A percentile compares a stretch with the other conserved stretches of the same genome.
phyloP scores from a whole-genome alignment of 148 eudicot species.

The Vaccinium darrowii region DNA sequence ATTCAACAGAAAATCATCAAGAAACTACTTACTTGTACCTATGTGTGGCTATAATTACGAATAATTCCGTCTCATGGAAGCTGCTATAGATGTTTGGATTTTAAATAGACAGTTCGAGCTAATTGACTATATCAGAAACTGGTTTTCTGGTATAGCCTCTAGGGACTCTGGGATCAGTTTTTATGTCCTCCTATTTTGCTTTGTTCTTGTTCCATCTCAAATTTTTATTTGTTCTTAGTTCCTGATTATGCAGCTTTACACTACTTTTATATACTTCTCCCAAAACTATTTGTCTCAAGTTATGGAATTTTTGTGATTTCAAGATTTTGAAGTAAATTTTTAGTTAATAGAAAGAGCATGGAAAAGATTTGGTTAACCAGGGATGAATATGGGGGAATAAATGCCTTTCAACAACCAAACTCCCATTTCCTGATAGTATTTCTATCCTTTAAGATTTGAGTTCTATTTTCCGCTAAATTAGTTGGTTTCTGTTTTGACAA shows the following conservation, averaged over 20 bases:
- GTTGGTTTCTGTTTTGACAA: not conserved
- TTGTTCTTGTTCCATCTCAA: too few relatives aligned
- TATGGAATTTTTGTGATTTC: not conserved
- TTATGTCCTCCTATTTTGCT: not conserved
- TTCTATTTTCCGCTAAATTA: not conserved
- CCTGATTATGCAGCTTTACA: not conserved
- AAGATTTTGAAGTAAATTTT: not conserved
- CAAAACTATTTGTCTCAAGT: not conserved
- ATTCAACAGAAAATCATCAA: not conserved
- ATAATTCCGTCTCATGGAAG: not conserved
- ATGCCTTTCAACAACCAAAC: not conserved
- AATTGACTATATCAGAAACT: not conserved
- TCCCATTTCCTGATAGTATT: slow-evolving; percentile 1
- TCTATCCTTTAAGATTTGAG: not conserved
- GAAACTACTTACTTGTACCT: not conserved
- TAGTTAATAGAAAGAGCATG: not conserved
- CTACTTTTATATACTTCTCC: not conserved
- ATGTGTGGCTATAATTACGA: not conserved
- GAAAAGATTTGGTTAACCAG: not conserved
- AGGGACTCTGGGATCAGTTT: not conserved
- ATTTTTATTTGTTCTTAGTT: not conserved
- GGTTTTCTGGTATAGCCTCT: not conserved
- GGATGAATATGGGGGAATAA: not conserved
- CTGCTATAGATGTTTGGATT: not conserved
- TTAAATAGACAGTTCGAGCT: not conserved